Evolutionary conservation across 148 eudicot species (phyloP), one percentile per base, ranked within the genome.

Genomic region (Linanthus parryae): DNA sequence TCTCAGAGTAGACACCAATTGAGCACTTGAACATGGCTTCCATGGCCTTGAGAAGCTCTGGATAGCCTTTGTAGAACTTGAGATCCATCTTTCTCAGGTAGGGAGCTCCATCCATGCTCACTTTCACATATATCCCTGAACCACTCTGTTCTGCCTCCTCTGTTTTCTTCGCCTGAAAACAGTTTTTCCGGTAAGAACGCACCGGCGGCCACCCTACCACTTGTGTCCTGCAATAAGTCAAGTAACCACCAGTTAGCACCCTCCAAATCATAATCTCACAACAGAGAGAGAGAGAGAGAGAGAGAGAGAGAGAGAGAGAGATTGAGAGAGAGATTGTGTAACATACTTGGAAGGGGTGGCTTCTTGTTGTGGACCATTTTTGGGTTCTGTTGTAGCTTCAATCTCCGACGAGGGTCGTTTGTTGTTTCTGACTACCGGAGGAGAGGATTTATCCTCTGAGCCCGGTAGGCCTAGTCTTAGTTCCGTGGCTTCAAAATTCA

Each of bases 81-180:
- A 77, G 75, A 57, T 77, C 79, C 6, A 73, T 58, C 52, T 77
- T 77, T 36, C 79, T 69, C 1, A 77, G 48, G 57, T 66, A 77
- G 20, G 79, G 78, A 55, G 83, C 83, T 45, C 83, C 83, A 30
- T 77, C 83, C 78, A 77, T 73, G 70, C 83, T 77, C 52, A 77
- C 83, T 53, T 77, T 77, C 20, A 77, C 73, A 38, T 58, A 73
- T 61, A 69, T 54, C 18, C 72, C 78, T 5, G 52, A 29, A 6
- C 28, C 57, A n/a, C n/a, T n/a, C n/a, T n/a, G n/a, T n/a, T n/a
- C n/a, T 2, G 65, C 81, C 6, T 63, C 44, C 13, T 69, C 78
- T 0, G 25, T 44, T 25, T 66, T 64, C 53, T 68, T 73, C 16
- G 45, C 54, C 19, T 71, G 73, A 12, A 77, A 35, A 13, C 66